phyloP scores from a whole-genome alignment of 2,329 filamentous ascomycete species.

The Ophidiomyces ophidiicola region DNA sequence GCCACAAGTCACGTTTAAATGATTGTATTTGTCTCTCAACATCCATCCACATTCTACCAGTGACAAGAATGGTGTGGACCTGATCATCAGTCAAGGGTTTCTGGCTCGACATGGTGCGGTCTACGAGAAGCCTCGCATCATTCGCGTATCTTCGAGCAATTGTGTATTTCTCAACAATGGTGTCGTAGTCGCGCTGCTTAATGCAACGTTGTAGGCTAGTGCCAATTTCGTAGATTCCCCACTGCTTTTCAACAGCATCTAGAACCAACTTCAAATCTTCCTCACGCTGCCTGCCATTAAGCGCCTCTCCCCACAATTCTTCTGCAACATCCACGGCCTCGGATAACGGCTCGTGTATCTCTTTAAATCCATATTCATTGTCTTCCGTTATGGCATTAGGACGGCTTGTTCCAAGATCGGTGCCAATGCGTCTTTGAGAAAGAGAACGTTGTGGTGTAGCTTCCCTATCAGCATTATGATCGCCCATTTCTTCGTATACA shows the following conservation, averaged over 20 bases:
- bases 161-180: conserved; percentile 72
- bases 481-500: conserved; percentile 91
- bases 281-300: conserved; percentile 84
- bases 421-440: conserved; percentile 7
- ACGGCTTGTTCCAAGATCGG: conserved; percentile 43
- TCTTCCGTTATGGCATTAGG: conserved; percentile 90
- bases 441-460: conserved; percentile 10
- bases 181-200: conserved; percentile 81
- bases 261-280: conserved; percentile 70
- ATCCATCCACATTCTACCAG: conserved; percentile 89
- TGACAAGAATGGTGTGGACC: conserved; percentile 74
- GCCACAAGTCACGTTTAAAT: conserved; percentile 87
- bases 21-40: conserved; percentile 73
- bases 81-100: conserved; percentile 60
- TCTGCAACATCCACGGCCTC: conserved; percentile 91
- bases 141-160: conserved; percentile 72
- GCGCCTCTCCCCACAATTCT: conserved; percentile 90
- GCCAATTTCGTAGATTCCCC: conserved; percentile 70
- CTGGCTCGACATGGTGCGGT: conserved; percentile 39
- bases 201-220: conserved; percentile 69
- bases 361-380: conserved; percentile 77
- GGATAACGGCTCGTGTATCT: conserved; percentile 75
- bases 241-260: conserved; percentile 63
- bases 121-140: conserved; percentile 59
- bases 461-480: conserved; percentile 48